Percentiles rank a stretch among this genome's conserved stretches.
phyloP scores from a whole-genome alignment of 371 early-diverging fungal species.

The Rhizopus sp. region DNA sequence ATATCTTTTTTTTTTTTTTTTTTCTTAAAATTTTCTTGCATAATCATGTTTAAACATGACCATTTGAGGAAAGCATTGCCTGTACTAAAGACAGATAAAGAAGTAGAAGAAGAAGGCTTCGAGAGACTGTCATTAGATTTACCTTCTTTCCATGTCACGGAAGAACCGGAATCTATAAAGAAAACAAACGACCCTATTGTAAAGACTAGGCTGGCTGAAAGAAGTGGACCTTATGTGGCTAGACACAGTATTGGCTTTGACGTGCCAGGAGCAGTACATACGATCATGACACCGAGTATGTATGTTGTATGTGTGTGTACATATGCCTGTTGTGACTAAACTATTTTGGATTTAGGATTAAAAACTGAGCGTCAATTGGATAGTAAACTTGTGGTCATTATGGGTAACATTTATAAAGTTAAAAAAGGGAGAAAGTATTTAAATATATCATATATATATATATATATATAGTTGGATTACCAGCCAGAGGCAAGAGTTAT shows the following conservation, averaged over 20 bases:
- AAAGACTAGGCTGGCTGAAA: neutral
- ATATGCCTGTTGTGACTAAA: neutral
- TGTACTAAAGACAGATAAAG: conserved; percentile 30
- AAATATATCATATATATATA: conserved; percentile 26
- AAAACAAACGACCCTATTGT: neutral
- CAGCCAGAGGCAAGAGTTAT: conserved; percentile 89
- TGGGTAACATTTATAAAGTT: conserved; percentile 52
- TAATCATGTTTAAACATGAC: neutral
- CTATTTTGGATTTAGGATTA: conserved; percentile 9
- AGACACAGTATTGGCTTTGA: conserved; percentile 35
- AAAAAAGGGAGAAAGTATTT: neutral
- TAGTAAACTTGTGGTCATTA: conserved; percentile 62
- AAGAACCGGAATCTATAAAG: conserved; percentile 11
- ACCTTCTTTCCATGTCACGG: conserved; percentile 12
- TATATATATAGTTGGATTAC: conserved; percentile 71
- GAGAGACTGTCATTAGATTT: conserved; percentile 18
- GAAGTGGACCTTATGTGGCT: neutral
- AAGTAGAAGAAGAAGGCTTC: conserved; percentile 25
- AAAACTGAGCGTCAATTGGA: conserved; percentile 38
- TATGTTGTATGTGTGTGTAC: neutral
- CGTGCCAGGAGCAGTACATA: conserved; percentile 39
- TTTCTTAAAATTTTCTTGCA: neutral
- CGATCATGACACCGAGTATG: conserved; percentile 32
- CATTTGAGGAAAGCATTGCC: conserved; percentile 16
- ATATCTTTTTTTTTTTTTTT: conserved; percentile 2